Evolutionary conservation across 2,329 filamentous ascomycete genomes (phyloP).

Genomic region (Thelonectria rubi): DNA sequence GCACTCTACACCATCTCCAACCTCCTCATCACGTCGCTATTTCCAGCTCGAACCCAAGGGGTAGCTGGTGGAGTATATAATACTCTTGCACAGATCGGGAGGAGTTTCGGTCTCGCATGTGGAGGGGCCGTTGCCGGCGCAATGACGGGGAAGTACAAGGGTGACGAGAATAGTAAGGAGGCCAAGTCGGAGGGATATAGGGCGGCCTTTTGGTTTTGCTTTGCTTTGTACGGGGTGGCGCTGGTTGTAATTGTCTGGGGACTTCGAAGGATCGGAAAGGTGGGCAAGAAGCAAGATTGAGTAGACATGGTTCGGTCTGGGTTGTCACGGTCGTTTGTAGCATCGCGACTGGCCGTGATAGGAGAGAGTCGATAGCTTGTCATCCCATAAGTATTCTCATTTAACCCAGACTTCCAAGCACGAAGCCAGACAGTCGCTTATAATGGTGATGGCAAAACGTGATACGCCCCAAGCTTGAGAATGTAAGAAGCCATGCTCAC

Average conservation of each 20-base stretch:
- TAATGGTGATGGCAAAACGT: no score
- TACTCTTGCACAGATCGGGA: conserved; percentile 62
- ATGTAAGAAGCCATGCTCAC: no score
- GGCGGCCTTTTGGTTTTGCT: conserved; percentile 56
- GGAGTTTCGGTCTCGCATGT: conserved; percentile 52
- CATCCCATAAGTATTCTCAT: no score
- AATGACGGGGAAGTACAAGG: conserved; percentile 39
- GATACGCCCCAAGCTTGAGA: no score
- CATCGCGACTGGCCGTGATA: no score
- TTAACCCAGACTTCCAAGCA: no score
- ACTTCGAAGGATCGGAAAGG: conserved; percentile 22
- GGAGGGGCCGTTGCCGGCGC: conserved; percentile 50
- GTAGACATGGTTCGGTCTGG: no score
- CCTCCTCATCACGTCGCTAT: conserved; percentile 60
- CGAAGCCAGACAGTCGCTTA: no score
- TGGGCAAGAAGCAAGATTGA: conserved; percentile 24
- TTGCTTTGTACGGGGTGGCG: conserved; percentile 46
- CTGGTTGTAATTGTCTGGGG: conserved; percentile 17
- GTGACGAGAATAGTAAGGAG: conserved; percentile 15
- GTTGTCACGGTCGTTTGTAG: no score
- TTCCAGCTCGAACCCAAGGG: conserved; percentile 61
- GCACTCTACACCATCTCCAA: conserved; percentile 62
- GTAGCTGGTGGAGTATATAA: conserved; percentile 67
- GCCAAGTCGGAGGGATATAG: conserved; percentile 55
- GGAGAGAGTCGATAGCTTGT: no score